Conservation (phyloP, 805 yeast species). For the Kodamaea laetipori region DNA sequence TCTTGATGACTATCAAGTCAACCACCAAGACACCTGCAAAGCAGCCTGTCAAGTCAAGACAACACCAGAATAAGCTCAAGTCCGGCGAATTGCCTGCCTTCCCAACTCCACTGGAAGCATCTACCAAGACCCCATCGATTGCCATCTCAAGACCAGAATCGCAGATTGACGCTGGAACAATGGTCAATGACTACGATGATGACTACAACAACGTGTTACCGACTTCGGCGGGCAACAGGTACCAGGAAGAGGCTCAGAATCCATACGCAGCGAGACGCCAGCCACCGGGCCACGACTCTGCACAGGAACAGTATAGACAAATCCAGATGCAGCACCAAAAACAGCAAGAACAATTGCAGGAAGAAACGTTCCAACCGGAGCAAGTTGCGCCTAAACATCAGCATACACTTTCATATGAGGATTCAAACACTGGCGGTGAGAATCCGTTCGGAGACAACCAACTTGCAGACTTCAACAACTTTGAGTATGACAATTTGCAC, state of each 20-base stretch:
- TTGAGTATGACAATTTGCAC: slow-evolving; percentile 30
- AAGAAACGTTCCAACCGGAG: slow-evolving; percentile 15
- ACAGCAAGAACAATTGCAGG: slow-evolving; percentile 18
- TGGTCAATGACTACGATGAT: slow-evolving; percentile 12
- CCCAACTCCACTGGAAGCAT: slow-evolving; percentile 1
- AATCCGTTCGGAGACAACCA: slow-evolving; percentile 12
- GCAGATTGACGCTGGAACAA: slow-evolving; percentile 4
- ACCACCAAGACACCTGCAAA: slow-evolving; percentile 53
- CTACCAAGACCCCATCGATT: slow-evolving; percentile 11
- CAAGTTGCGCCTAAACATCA: slow-evolving; percentile 20
- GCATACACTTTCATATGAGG: slow-evolving; percentile 14
- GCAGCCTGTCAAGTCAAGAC: slow-evolving; percentile 10
- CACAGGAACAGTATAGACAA: slow-evolving; percentile 18
- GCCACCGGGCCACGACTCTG: slow-evolving; percentile 18
- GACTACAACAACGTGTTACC: slow-evolving; percentile 24
- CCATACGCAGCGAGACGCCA: slow-evolving; percentile 24
- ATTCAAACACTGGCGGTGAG: slow-evolving; percentile 8
- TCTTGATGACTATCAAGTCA: slow-evolving; percentile 77
- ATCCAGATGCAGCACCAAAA: slow-evolving; percentile 15
- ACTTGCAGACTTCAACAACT: slow-evolving; percentile 21
- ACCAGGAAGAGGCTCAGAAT: slow-evolving; percentile 26
- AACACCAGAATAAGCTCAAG: slow-evolving; percentile 5
- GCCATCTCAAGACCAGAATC: slow-evolving; percentile 14
- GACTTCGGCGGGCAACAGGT: slow-evolving; percentile 28
- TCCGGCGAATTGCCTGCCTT: slow-evolving; percentile 6